Percentiles rank a stretch among this genome's conserved stretches.
Conservation (phyloP, 805 yeast species). For the Kodamaea restingae region DNA sequence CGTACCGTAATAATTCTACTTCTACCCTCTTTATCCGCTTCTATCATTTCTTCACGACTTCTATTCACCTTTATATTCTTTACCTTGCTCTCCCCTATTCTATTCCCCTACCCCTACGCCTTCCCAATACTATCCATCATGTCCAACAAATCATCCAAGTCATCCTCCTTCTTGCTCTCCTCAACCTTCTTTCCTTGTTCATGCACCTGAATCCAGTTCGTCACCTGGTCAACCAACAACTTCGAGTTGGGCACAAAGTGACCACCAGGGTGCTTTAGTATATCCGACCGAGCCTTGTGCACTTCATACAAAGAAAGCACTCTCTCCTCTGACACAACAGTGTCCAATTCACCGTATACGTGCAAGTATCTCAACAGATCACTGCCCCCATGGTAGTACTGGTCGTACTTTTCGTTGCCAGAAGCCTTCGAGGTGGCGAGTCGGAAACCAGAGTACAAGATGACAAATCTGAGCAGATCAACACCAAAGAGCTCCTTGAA, state of each 20-base stretch:
- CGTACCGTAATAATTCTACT: too few species aligned
- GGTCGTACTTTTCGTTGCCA: constrained; percentile 23
- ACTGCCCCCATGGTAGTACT: constrained; percentile 23
- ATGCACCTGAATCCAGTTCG: constrained; percentile 33
- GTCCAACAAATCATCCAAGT: constrained; percentile 30
- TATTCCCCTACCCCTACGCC: not conserved
- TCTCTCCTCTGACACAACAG: constrained; percentile 74
- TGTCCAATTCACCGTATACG: constrained; percentile 81
- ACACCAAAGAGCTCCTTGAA: constrained; percentile 48
- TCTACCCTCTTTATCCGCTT: too few species aligned
- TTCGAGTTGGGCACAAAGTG: constrained; percentile 93
- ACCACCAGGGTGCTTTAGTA: constrained; percentile 90
- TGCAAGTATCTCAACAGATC: constrained; percentile 47
- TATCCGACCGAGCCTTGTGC: constrained; percentile 44
- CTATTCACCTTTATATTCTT: too few species aligned
- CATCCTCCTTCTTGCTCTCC: constrained; percentile 13
- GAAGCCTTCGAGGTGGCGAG: constrained; percentile 23
- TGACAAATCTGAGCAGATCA: constrained; percentile 58
- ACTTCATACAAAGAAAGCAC: constrained; percentile 51
- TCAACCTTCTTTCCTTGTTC: constrained; percentile 12
- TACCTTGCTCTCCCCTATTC: not conserved
- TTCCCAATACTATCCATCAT: constrained; percentile 35
- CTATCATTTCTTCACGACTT: too few species aligned
- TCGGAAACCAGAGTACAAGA: constrained; percentile 67
- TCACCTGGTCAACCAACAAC: constrained; percentile 35